Evolutionary conservation across 306 rosid species (phyloP).

Genomic region (Acacia crassicarpa): DNA sequence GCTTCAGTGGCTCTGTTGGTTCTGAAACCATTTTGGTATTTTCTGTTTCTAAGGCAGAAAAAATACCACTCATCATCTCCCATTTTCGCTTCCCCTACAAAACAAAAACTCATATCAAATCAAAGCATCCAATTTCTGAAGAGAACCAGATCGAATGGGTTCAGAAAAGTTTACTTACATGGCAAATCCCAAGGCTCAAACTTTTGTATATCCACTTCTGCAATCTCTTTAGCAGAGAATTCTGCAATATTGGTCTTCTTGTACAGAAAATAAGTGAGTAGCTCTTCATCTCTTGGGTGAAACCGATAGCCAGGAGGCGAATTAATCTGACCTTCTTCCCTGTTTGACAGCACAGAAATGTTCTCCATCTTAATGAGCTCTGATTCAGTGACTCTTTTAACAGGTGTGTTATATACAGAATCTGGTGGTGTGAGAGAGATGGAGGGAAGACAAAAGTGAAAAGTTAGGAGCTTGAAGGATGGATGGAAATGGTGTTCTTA

Average conservation of each 20-base stretch:
- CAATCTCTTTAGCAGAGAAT: slow-evolving; percentile 55
- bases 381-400: not conserved
- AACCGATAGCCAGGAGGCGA: slow-evolving; percentile 37
- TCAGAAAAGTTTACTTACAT: slow-evolving; percentile 26
- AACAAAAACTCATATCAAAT: not conserved
- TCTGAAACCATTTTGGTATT: not conserved
- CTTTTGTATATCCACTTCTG: slow-evolving; percentile 45
- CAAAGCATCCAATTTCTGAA: not conserved
- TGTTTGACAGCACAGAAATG: not conserved
- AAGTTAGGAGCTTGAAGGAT: not conserved
- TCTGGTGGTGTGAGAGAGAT: not conserved
- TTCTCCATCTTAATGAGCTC: slow-evolving; percentile 29
- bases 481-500: slow-evolving; percentile 5
- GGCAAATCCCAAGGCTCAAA: slow-evolving; percentile 55
- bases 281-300: slow-evolving; percentile 45
- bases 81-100: slow-evolving; percentile 41
- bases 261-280: slow-evolving; percentile 43
- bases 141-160: not conserved
- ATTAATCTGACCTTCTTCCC: slow-evolving; percentile 35
- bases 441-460: not conserved
- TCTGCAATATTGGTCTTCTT: slow-evolving; percentile 43
- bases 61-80: not conserved
- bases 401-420: not conserved
- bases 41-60: not conserved
- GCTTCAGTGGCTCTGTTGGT: not conserved